phyloP scores from a whole-genome alignment of 1,139 yeast species.

The Suhomyces yuchorum region DNA sequence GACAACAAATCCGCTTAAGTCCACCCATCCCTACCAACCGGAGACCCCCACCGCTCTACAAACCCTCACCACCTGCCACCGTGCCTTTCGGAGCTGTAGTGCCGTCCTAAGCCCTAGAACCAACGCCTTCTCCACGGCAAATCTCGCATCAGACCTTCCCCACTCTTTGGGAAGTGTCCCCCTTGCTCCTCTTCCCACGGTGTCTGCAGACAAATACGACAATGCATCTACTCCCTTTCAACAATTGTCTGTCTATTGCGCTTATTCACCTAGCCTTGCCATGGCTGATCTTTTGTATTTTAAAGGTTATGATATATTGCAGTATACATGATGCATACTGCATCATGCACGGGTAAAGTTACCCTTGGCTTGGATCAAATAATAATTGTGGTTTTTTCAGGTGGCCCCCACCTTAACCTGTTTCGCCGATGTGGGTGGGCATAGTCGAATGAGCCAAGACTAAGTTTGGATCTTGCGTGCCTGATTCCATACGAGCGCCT shows the following conservation, averaged over 20 bases:
- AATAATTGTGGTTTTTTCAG: neutral
- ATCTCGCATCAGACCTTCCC: neutral
- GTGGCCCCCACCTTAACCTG: slow-evolving; percentile 1
- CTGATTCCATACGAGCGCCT: neutral
- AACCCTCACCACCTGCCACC: too few species aligned
- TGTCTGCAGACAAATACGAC: slow-evolving; percentile 1
- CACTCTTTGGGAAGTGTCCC: neutral
- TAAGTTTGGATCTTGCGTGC: slow-evolving; percentile 7
- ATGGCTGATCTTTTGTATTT: slow-evolving; percentile 5
- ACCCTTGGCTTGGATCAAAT: neutral
- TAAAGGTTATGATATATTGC: neutral
- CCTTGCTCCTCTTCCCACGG: neutral
- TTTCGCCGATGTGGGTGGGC: slow-evolving; percentile 6
- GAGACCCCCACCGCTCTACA: neutral
- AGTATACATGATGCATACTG: neutral
- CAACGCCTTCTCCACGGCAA: neutral
- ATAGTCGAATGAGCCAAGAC: slow-evolving; percentile 7
- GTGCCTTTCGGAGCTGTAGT: too few species aligned
- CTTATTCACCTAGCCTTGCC: slow-evolving; percentile 3
- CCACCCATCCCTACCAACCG: neutral
- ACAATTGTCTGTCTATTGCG: slow-evolving; percentile 2
- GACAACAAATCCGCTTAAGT: neutral
- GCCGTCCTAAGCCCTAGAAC: neutral
- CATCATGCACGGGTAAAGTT: slow-evolving; percentile 1
- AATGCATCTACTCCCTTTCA: slow-evolving; percentile 1